These are phyloP conservation scores for Collybia sp. DNA, from an alignment of 768 basidiomycete genomes.

Conservation along the genomic window DNA sequence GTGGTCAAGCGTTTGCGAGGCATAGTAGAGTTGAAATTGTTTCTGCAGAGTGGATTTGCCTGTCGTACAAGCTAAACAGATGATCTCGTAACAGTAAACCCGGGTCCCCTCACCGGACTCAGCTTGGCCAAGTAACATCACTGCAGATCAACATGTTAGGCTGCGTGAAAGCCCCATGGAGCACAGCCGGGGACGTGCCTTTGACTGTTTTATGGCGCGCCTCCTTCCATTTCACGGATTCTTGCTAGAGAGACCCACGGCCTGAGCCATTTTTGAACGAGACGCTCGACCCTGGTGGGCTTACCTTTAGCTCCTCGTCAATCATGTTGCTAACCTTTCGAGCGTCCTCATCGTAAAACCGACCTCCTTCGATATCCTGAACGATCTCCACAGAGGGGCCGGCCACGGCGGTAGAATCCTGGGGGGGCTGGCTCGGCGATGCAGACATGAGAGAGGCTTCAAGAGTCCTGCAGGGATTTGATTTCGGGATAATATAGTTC, in stretches of 20 bases:
- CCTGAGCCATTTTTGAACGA: not conserved
- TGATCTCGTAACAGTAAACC: not conserved
- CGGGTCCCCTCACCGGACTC: constrained; percentile 43
- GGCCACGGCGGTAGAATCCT: not conserved
- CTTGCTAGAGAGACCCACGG: constrained; percentile 33
- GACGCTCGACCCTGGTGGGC: not conserved
- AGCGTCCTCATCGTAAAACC: constrained; percentile 36
- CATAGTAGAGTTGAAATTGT: constrained; percentile 80
- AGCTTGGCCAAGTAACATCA: constrained; percentile 76
- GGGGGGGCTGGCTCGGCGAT: not conserved
- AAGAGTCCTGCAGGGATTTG: no score
- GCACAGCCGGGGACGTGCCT: constrained; percentile 28
- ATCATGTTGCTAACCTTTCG: constrained; percentile 43
- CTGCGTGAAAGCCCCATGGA: not conserved
- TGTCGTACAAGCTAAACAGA: constrained; percentile 2
- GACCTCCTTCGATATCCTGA: constrained; percentile 6
- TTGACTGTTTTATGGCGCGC: constrained; percentile 38
- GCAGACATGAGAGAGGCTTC: not conserved
- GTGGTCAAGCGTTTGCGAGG: constrained; percentile 61
- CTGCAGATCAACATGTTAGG: constrained; percentile 21
- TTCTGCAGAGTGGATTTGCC: constrained; percentile 85
- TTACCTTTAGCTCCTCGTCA: constrained; percentile 53
- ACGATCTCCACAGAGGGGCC: constrained; percentile 5
- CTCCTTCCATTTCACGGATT: constrained; percentile 41
- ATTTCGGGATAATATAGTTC: no score